phyloP scores from a whole-genome alignment of 768 basidiomycete species.

The Suillus clintonianus region DNA sequence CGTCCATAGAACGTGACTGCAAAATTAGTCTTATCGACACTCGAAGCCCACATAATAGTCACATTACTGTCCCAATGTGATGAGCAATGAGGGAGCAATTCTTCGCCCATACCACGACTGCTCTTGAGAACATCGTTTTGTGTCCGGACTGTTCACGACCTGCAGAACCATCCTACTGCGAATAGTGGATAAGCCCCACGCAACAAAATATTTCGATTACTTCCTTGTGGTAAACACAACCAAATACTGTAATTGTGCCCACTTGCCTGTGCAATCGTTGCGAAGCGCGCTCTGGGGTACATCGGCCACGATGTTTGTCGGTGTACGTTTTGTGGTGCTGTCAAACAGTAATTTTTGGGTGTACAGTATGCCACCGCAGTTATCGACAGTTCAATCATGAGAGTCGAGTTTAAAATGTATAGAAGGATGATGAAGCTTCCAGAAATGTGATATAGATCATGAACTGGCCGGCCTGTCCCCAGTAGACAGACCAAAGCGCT shows the following conservation, averaged over 20 bases:
- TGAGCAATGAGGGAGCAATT: neutral
- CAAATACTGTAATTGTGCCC: neutral
- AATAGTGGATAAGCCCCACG: neutral
- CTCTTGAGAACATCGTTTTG: neutral
- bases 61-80: neutral
- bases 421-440: neutral
- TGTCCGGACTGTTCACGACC: neutral
- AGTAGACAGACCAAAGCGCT: too few species aligned
- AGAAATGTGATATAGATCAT: neutral
- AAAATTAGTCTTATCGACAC: neutral
- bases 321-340: neutral
- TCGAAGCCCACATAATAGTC: neutral
- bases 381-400: neutral
- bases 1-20: neutral
- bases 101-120: neutral
- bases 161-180: neutral
- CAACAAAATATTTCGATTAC: neutral
- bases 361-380: neutral
- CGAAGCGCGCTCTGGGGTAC: neutral
- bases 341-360: neutral
- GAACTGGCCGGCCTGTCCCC: too few species aligned
- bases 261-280: neutral
- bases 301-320: neutral
- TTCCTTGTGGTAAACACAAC: neutral
- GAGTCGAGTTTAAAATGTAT: neutral